Evolutionary conservation across 495 filamentous ascomycete species (phyloP), one percentile per base, ranked within the genome.

Genomic region (Acidomyces sp.): DNA sequence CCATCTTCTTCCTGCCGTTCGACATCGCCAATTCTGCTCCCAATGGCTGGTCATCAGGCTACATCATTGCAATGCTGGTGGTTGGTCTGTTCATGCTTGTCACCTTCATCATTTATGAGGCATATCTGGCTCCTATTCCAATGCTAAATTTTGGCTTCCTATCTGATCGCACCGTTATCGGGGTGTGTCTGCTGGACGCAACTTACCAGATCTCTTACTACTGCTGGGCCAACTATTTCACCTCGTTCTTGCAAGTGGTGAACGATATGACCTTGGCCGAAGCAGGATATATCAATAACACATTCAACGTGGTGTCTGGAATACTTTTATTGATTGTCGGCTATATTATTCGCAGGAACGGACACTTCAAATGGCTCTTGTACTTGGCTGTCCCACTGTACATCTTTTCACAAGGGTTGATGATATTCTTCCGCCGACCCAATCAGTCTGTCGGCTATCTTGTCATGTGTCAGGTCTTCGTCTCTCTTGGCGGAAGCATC

Each of bases 381-480:
- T 74, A 62, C 62, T 74, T 77, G 55, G 75, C 62, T 47, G 45
- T 80, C 0, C 75, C 76, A 1, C 54, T 81, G 12, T 63, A 71
- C 54, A 62, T 78, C 28, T 67, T 78, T 23, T 65, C 75, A 3
- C 68, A 71, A 0, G 67, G 78, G 17, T 65, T 78, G 36, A 70
- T 80, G 69, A 79, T 64, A 46, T 67, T 59, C 44, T 82, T 80
- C 67, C 76, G 78, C 34, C 60, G 68, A 34, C 24, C 58, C 61
- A 15, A 17, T 25, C 15, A 12, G 11, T 54, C 65, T 37, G 63
- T 81, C 35, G 77, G 75, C 19, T 80, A 76, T 56, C 59, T 83
- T 11, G 62, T 82, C 58, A 78, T 82, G 72, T 75, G 70, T 46
- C 76, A 83, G 56, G 78, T 83, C 55, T 74, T 82, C 57, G 78